Evolutionary conservation across 352 stramenopile genomes (phyloP), one percentile per base, ranked within the genome.

Genomic region (Pythium vanterpoolii): DNA sequence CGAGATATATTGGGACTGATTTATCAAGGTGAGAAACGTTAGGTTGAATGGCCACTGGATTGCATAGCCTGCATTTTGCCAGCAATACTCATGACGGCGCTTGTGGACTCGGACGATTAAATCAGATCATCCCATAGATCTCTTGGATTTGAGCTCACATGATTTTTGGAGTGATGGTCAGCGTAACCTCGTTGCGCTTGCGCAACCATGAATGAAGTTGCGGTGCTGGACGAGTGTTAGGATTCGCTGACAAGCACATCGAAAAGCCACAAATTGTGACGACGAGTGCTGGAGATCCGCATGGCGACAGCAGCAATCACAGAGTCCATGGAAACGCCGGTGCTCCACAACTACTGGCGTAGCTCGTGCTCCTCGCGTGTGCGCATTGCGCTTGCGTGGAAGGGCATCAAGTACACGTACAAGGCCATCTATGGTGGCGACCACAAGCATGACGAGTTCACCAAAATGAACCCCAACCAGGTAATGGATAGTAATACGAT

Each of bases 361-460:
- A 97, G 86, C 48, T 95, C 86, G 39, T 97, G 83, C 65, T 89
- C 89, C 14, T 98, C 86, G 87, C 79, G 87, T 56, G 89, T 97
- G 33, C 80, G 92, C 39, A 95, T 96, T 47, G 89, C 83, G 34
- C 73, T 98, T 24, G 73, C 75, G 50, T 89, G 84, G 56, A 98
- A 98, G 70, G 70, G 75, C 3, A 79, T 98, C 59, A 45, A 72
- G 33, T 97, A 93, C 69, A 74, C 87, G 50, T 87, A 84, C 52
- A 74, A 86, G 42, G 50, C 79, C n/a, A 72, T 97, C 36, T 69
- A 96, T 33, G 72, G 72, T 30, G 77, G 76, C 40, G 77, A 96
- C 51, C 78, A 91, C 47, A 69, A 67, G 9, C 61, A 77, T 14
- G 66, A 72, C 23, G 69, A 76, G 21, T 89, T 79, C 58, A 72